Percentiles rank a stretch among this genome's conserved stretches.
Evolutionary conservation across 805 yeast genomes (phyloP).

Genomic region (Soucietia sequanensis): DNA sequence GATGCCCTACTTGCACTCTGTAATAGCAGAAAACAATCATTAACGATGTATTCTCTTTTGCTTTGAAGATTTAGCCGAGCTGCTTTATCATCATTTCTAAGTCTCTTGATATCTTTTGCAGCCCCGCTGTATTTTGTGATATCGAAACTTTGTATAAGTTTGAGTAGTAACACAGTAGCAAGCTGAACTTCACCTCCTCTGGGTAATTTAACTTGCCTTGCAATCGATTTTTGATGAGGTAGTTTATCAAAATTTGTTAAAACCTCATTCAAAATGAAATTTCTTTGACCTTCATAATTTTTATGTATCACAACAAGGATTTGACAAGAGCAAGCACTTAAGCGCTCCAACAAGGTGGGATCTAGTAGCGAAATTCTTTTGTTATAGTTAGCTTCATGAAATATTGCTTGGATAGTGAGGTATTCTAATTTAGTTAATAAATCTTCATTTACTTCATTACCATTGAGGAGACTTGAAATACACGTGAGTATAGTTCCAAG

Average conservation of each 20-base stretch:
- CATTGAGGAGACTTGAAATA: slow-evolving; percentile 9
- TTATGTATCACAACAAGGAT: slow-evolving; percentile 34
- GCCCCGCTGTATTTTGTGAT: slow-evolving; percentile 5
- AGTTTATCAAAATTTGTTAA: slow-evolving; percentile 49
- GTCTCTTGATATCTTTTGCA: slow-evolving; percentile 3
- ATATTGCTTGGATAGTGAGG: slow-evolving; percentile 41
- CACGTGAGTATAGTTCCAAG: slow-evolving; percentile 8
- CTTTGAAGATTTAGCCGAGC: background rate
- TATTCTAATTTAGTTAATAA: slow-evolving; percentile 60
- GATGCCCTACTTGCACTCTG: slow-evolving; percentile 12
- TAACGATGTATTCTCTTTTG: slow-evolving; percentile 4
- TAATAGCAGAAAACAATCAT: background rate
- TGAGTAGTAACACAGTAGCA: slow-evolving; percentile 45
- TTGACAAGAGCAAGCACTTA: slow-evolving; percentile 26
- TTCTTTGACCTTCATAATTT: slow-evolving; percentile 49
- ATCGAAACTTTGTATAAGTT: slow-evolving; percentile 41
- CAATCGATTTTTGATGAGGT: slow-evolving; percentile 42
- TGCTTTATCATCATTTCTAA: background rate
- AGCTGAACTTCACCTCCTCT: slow-evolving; percentile 51
- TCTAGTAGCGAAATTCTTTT: slow-evolving; percentile 18
- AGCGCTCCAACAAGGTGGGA: slow-evolving; percentile 17
- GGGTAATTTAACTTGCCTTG: slow-evolving; percentile 43
- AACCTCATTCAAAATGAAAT: slow-evolving; percentile 61
- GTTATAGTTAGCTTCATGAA: slow-evolving; percentile 30
- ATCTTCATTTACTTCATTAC: slow-evolving; percentile 40